Evolutionary conservation across 2,329 filamentous ascomycete genomes (phyloP), one percentile per base, ranked within the genome.

Genomic region (Davidsoniella australis): DNA sequence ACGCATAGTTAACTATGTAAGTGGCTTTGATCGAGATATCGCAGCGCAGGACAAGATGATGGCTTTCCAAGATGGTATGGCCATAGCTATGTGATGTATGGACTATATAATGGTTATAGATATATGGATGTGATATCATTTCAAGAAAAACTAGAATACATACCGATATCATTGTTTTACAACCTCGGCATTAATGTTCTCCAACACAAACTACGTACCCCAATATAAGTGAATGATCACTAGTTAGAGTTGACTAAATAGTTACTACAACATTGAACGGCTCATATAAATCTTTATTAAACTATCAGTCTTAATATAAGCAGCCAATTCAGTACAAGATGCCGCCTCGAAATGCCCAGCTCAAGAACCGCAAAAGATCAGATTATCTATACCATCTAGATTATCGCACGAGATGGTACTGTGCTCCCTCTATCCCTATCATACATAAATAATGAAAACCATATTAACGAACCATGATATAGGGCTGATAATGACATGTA

Each of bases 401-500:
- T 56, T 94, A 94, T 62, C 73, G 86, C 50, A 93, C 87, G 53
- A 68, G 88, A 76, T 94, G 88, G 87, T 87, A 58, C 59, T 66
- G 55, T 46, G 45, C 26, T 41, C 38, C 45, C 45, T 43, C 40
- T 9, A 23, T 7, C 3, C 3, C 20, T 20, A 23, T 5, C 20
- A 23, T 23, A 23, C 14, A 14, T 16, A 26, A 38, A 10, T 17
- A 26, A 40, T 24, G 12, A 33, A 33, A 12, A 38, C 12, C 39
- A 49, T 46, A 37, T 14, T 17, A 9, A 41, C 29, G 43, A n/a
- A 16, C 26, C 10, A 5, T 9, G 57, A 24, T 49, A 18, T 51
- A 88, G 85, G 85, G 80, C 77, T 62, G 87, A 94, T 64, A 94
- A 94, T 61, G 87, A 94, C 67, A 91, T 93, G 84, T 94, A 91